Percentiles rank a stretch among this genome's conserved stretches.
Evolutionary conservation across 352 stramenopile species (phyloP).

Genomic region (Peronosclerospora sorghi): DNA sequence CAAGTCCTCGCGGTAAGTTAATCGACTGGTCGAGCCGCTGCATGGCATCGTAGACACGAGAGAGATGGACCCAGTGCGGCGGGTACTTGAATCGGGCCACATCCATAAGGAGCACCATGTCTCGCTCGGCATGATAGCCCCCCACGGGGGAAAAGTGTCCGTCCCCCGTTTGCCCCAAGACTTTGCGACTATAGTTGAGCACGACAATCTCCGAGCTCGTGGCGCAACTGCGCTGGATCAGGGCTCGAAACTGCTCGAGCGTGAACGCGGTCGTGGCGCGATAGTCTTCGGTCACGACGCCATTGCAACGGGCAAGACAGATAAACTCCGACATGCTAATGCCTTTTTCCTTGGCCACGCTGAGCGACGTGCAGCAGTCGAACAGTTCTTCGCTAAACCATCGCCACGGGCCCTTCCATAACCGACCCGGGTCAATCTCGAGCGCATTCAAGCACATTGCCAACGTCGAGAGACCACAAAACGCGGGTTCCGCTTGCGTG

Average conservation of each 20-base stretch:
- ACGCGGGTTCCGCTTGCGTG: slow-evolving; percentile 87
- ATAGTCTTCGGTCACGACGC: slow-evolving; percentile 36
- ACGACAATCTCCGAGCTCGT: slow-evolving; percentile 82
- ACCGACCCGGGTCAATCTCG: slow-evolving; percentile 56
- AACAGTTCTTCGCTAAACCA: slow-evolving; percentile 82
- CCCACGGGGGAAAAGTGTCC: slow-evolving; percentile 96
- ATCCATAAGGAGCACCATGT: slow-evolving; percentile 94
- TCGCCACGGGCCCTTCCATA: slow-evolving; percentile 72
- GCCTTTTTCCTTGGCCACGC: slow-evolving; percentile 55
- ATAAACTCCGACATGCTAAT: slow-evolving; percentile 67
- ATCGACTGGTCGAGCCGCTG: slow-evolving; percentile 36
- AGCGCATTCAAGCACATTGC: slow-evolving; percentile 77
- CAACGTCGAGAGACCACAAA: slow-evolving; percentile 79
- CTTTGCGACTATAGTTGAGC: slow-evolving; percentile 87
- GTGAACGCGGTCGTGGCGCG: slow-evolving; percentile 37
- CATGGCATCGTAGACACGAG: slow-evolving; percentile 40
- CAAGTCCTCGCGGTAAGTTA: slow-evolving; percentile 20
- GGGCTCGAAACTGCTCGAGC: slow-evolving; percentile 31
- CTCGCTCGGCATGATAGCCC: slow-evolving; percentile 85
- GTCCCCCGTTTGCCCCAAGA: slow-evolving; percentile 89
- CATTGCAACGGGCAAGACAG: slow-evolving; percentile 54
- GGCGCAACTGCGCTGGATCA: slow-evolving; percentile 67
- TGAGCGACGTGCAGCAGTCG: slow-evolving; percentile 68
- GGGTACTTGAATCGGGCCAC: slow-evolving; percentile 95
- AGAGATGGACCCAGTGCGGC: slow-evolving; percentile 73